Conservation (phyloP, 2,329 filamentous ascomycete species). For the Fusarium sororula region DNA sequence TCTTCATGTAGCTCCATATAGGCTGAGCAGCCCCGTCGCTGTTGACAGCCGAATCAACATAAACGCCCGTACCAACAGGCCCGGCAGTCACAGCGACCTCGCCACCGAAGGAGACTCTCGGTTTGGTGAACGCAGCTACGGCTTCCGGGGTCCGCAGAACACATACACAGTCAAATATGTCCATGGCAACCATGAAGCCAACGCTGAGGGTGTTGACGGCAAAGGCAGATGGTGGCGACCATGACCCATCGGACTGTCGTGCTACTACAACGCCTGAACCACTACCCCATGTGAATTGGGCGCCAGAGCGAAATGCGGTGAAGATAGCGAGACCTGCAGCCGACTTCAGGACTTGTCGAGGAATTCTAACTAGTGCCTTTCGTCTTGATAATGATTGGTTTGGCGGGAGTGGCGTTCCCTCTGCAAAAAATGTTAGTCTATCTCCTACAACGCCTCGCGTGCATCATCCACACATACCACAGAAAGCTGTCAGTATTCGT, state of each 20-base stretch:
- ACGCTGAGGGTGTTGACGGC: background rate
- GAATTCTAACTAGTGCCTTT: background rate
- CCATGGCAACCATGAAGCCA: background rate
- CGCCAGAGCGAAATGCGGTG: background rate
- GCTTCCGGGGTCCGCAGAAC: background rate
- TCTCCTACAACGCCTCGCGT: background rate
- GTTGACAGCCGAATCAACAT: background rate
- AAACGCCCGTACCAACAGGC: background rate
- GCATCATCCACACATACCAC: background rate
- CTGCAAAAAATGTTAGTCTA: background rate
- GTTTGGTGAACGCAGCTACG: background rate
- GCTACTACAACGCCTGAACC: background rate
- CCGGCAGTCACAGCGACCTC: background rate
- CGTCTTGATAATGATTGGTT: background rate
- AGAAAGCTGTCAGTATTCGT: background rate
- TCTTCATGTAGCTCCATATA: background rate
- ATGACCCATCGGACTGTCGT: background rate
- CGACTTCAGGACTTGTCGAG: background rate
- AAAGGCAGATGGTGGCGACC: background rate
- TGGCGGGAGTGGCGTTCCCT: background rate
- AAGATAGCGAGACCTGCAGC: background rate
- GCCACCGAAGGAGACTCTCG: background rate
- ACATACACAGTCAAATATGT: background rate
- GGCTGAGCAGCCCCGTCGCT: background rate
- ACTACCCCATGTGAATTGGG: background rate